Base-by-base conservation (phyloP, 1,139 yeast species). In the Hemisphaericaspora subhashii region DNA sequence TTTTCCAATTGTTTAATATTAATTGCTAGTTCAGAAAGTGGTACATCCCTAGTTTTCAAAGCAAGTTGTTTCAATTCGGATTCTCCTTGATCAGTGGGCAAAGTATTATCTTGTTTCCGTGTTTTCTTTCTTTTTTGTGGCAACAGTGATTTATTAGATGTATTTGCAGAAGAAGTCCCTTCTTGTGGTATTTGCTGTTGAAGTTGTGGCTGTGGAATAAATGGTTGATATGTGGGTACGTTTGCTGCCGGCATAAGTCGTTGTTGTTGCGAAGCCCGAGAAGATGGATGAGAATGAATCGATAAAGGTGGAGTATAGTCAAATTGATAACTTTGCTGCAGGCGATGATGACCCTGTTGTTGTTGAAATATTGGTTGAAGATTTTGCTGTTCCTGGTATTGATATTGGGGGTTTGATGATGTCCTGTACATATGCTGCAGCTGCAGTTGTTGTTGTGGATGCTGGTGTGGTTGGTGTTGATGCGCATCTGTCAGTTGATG, bases 21-120 rank as follows among this genome's bases (percentile, higher is more conserved):
- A 6, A 62, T 54, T 0, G 83, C 86, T 31, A 81, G 60, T 27
- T 77, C 79, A 7, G 68, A 67, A 15, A 81, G 56, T 1, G 84
- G 72, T 3, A 64, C 53, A 15, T 64, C 63, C 11, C 69, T 50
- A 8, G 73, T 66, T 39, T 65, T 62, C 30, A 64, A 57, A 2
- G 86, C 85, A 36, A 74, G 53, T 33, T 64, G 66, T 46, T 72
- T 72, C 41, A 81, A 60, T 43, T 79, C 82, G 13, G 42, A 38
- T 37, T 54, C 60, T 15, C 56, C 66, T 15, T 67, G 71, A 39
- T 74, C 78, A 20, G 72, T 71, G 11, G 68, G 65, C 24, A 57
- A 46, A 3, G 66, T 60, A 45, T 61, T 65, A 45, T 67, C 74
- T 3, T 68, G 53, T 60, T 55, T 45, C 72, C 58, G 20, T 51